Conservation (phyloP, 2,329 filamentous ascomycete species). For the Triangularia setosa region DNA sequence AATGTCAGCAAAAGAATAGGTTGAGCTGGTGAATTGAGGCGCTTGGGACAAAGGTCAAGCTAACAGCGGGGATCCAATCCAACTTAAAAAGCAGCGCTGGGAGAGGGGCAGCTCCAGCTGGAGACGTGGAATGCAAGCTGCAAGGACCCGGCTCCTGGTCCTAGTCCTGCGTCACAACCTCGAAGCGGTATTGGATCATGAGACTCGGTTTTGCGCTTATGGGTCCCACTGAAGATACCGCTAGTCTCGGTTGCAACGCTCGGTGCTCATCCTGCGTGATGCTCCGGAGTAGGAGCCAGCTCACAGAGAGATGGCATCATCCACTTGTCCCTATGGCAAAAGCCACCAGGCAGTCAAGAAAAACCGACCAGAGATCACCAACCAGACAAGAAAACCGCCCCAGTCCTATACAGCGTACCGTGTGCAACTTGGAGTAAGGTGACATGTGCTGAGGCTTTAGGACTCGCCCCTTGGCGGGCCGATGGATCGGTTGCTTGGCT, state of each 20-base stretch:
- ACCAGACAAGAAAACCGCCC: neutral
- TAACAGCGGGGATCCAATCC: conserved; percentile 12
- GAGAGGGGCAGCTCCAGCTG: conserved; percentile 11
- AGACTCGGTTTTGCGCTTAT: conserved; percentile 11
- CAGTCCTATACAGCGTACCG: neutral
- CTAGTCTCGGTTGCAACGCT: conserved; percentile 8
- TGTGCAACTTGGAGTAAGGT: neutral
- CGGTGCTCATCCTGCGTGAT: conserved; percentile 5
- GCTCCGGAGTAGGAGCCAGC: neutral
- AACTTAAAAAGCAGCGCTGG: conserved; percentile 12
- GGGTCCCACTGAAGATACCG: conserved; percentile 11
- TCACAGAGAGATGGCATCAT: neutral
- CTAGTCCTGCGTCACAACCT: conserved; percentile 5
- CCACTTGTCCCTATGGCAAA: neutral
- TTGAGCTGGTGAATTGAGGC: neutral
- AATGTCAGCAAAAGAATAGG: conserved; percentile 25
- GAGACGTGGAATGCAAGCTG: conserved; percentile 3
- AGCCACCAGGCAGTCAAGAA: neutral
- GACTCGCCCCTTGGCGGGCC: neutral
- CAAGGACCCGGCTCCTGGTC: conserved; percentile 12
- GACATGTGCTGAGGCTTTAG: neutral
- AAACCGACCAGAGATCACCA: neutral
- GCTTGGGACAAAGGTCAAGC: neutral
- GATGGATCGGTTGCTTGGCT: conserved; percentile 6
- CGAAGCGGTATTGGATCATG: conserved; percentile 9